Base-by-base conservation (phyloP, 306 rosid genomes). In the Quillaja saponaria region DNA sequence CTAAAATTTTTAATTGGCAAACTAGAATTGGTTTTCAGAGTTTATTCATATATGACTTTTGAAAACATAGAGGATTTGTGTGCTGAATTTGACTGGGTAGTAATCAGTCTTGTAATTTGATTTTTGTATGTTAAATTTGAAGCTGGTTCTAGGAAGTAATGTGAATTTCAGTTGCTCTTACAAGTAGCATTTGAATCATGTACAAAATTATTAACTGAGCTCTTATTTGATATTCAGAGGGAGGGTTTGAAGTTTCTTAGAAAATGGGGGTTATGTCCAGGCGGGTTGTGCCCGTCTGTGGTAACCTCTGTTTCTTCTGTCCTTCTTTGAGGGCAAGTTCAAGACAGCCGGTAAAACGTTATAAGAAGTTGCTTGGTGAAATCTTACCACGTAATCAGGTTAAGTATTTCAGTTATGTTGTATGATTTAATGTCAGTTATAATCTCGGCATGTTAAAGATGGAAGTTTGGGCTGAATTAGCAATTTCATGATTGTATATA, bases 241-340 rank as follows among this genome's bases (percentile, higher is more conserved):
- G 63, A 51, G 66, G 75, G 69, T 61, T 64, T 77, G 73, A 77
- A 63, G 55, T 72, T 76, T 33, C 35, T 28, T 33, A 37, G 68
- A 76, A 63, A 71, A 91, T 88, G 96, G 96, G 96, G 94, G 98
- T 88, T 73, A 81, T 88, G 90, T 88, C 98, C n/a, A 79, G 98
- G 95, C 92, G 85, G 81, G 95, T 88, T 16, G 88, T 91, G 62
- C 98, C 98, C 6, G 96, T 66, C 83, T 88, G 96, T 53, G 94
- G 90, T 49, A 88, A 77, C 86, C 86, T 92, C 76, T 92, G 96
- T 80, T 79, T 80, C 74, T 67, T 83, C 64, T 92, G 98, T 73
- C 98, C 98, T 67, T 64, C 98, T 7, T 57, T 92, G 76, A 80
- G 95, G 45, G 90, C 98, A 8, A 87, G 98, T 56, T 92, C 98